Percentiles rank a stretch among this genome's conserved stretches.
Evolutionary conservation across 345 rosid species (phyloP).

Genomic region (Aurinia saxatilis): DNA sequence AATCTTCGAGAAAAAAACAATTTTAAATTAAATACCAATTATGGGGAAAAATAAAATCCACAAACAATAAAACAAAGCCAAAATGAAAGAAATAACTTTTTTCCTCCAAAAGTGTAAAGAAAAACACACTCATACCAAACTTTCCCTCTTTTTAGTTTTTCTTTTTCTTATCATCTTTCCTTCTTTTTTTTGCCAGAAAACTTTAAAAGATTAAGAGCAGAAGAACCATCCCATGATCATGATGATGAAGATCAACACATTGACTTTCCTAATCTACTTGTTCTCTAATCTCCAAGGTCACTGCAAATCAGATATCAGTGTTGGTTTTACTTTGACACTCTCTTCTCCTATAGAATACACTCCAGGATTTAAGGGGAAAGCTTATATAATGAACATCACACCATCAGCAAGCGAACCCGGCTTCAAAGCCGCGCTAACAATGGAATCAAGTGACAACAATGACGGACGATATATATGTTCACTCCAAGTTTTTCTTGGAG

Average conservation of each 20-base stretch:
- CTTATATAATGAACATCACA: constrained; percentile 46
- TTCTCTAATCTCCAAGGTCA: constrained; percentile 15
- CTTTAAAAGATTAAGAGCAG: not conserved
- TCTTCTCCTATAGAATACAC: constrained; percentile 46
- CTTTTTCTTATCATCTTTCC: constrained; percentile 7
- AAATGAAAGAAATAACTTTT: constrained; percentile 33
- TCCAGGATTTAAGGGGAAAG: constrained; percentile 55
- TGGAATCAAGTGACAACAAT: constrained; percentile 38
- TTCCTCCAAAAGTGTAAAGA: constrained; percentile 27
- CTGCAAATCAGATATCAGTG: constrained; percentile 45
- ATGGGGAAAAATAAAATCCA: not conserved
- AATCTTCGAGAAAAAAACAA: not conserved
- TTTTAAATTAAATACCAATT: not conserved
- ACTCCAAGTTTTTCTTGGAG: constrained; percentile 64
- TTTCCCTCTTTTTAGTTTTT: constrained; percentile 8
- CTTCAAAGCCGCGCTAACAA: constrained; percentile 61
- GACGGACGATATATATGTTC: constrained; percentile 55
- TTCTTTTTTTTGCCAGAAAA: not conserved
- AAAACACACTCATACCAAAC: constrained; percentile 22
- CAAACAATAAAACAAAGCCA: constrained; percentile 15
- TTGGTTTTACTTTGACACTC: constrained; percentile 44
- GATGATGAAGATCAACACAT: constrained; percentile 30
- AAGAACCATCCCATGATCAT: not conserved
- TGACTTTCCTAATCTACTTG: constrained; percentile 21
- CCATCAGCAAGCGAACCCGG: constrained; percentile 28